Conservation (phyloP, 805 yeast genomes). For the Starmera amethionina region DNA sequence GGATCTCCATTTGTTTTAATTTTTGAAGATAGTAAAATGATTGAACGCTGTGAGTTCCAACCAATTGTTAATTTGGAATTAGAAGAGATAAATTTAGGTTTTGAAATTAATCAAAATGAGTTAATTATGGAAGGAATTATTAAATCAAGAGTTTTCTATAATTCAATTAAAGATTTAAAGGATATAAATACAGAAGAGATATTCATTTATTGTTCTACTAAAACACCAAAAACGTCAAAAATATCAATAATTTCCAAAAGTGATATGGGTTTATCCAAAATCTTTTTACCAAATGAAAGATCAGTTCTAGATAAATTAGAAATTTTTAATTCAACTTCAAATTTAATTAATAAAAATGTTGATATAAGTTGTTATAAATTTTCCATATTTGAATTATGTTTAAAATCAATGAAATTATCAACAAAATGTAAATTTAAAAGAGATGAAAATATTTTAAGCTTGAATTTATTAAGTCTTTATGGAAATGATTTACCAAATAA, state of each 20-base stretch:
- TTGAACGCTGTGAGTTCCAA: constrained; percentile 47
- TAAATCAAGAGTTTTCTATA: constrained; percentile 41
- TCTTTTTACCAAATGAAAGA: constrained; percentile 54
- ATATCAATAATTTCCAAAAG: constrained; percentile 53
- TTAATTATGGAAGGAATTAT: constrained; percentile 42
- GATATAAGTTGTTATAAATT: constrained; percentile 43
- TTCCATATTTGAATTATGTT: constrained; percentile 33
- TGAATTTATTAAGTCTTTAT: constrained; percentile 32
- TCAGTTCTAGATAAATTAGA: constrained; percentile 52
- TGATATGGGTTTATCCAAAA: constrained; percentile 62
- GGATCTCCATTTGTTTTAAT: constrained; percentile 46
- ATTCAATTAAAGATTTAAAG: constrained; percentile 45
- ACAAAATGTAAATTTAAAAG: constrained; percentile 44
- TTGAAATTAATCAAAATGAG: constrained; percentile 33
- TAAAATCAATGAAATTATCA: constrained; percentile 40
- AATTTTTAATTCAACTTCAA: constrained; percentile 17
- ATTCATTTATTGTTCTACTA: constrained; percentile 32
- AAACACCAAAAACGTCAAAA: constrained; percentile 11
- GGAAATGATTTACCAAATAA: constrained; percentile 22
- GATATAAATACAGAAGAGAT: constrained; percentile 44
- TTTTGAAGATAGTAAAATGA: constrained; percentile 43
- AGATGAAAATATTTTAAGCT: constrained; percentile 35
- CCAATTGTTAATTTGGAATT: constrained; percentile 27
- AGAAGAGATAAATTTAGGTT: constrained; percentile 24
- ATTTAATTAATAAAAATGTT: constrained; percentile 8